These are phyloP conservation scores for Nitzschia sp. DNA, from an alignment of 108 stramenopile species.

Conservation along the genomic window DNA sequence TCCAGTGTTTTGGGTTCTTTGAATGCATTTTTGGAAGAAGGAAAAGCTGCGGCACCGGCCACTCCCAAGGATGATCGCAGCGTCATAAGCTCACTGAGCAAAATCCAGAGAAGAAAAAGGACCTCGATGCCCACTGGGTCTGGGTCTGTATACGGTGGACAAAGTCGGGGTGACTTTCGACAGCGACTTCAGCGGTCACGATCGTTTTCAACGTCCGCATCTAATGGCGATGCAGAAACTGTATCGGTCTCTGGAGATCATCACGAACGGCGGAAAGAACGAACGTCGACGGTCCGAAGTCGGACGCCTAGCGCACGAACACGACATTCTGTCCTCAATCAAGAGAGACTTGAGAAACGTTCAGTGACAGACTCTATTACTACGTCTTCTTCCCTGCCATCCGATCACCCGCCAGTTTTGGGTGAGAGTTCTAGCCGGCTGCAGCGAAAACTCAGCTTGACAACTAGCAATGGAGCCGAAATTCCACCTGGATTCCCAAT, in stretches of 20 bases:
- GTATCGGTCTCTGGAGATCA: background rate
- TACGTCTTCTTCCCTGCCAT: background rate
- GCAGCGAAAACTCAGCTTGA: background rate
- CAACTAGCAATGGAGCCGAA: slow-evolving; percentile 15
- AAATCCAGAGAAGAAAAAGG: slow-evolving; percentile 7
- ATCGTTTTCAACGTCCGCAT: background rate
- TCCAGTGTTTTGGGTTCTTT: slow-evolving; percentile 25
- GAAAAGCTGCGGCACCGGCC: background rate
- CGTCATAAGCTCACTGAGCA: slow-evolving; percentile 17
- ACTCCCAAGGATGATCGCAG: slow-evolving; percentile 8
- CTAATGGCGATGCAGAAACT: background rate
- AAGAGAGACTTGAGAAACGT: background rate
- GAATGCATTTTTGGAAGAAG: slow-evolving; percentile 26
- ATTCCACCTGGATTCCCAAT: slow-evolving; percentile 21
- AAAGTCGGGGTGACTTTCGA: slow-evolving; percentile 9
- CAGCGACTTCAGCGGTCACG: slow-evolving; percentile 10
- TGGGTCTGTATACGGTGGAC: slow-evolving; percentile 18
- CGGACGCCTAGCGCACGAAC: background rate
- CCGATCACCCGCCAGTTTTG: background rate
- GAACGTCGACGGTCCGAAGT: slow-evolving; percentile 2
- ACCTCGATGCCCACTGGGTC: slow-evolving; percentile 9
- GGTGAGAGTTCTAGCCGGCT: background rate
- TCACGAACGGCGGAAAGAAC: background rate
- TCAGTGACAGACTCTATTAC: background rate
- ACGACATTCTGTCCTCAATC: background rate